A percentile compares a stretch with the other conserved stretches of the same genome.
phyloP scores from a whole-genome alignment of 2,329 filamentous ascomycete species.

The Huntiella decipiens region DNA sequence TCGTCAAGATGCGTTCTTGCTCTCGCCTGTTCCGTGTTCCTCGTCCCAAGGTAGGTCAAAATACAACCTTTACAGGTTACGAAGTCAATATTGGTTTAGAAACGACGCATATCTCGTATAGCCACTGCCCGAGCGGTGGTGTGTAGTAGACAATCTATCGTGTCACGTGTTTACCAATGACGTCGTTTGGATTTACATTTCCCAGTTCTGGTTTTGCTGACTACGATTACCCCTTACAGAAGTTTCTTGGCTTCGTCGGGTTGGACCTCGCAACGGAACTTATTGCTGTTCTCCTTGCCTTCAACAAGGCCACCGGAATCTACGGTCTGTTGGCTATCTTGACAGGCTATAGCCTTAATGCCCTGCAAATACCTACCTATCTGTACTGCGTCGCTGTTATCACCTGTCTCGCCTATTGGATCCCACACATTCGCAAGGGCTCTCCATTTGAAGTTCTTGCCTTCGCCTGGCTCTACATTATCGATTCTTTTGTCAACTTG shows the following conservation, averaged over 20 bases:
- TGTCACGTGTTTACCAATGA: not conserved
- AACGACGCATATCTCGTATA: not conserved
- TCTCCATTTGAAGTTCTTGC: slow-evolving; percentile 61
- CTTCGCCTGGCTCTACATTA: slow-evolving; percentile 67
- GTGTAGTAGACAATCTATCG: not conserved
- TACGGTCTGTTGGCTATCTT: slow-evolving; percentile 80
- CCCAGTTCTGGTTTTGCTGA: not conserved
- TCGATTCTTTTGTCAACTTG: slow-evolving; percentile 68
- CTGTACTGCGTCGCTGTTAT: slow-evolving; percentile 65
- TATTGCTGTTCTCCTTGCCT: slow-evolving; percentile 61
- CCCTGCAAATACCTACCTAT: slow-evolving; percentile 78
- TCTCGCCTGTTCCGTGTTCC: slow-evolving; percentile 19
- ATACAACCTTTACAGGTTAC: not conserved
- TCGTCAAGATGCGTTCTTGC: slow-evolving; percentile 10
- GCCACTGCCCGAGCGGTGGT: no score
- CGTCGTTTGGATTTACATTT: not conserved
- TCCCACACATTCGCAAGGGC: slow-evolving; percentile 63
- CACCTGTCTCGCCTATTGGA: slow-evolving; percentile 45
- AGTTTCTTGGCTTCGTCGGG: slow-evolving; percentile 69
- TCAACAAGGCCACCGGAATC: slow-evolving; percentile 83
- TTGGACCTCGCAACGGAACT: slow-evolving; percentile 74
- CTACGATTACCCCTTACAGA: slow-evolving; percentile 28
- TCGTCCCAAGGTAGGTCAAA: slow-evolving; percentile 21
- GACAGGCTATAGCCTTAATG: slow-evolving; percentile 67
- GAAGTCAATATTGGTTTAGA: not conserved